Percentiles rank a stretch among this genome's conserved stretches.
Evolutionary conservation across 2,329 filamentous ascomycete genomes (phyloP).

Genomic region (Arachnomyces sp.): DNA sequence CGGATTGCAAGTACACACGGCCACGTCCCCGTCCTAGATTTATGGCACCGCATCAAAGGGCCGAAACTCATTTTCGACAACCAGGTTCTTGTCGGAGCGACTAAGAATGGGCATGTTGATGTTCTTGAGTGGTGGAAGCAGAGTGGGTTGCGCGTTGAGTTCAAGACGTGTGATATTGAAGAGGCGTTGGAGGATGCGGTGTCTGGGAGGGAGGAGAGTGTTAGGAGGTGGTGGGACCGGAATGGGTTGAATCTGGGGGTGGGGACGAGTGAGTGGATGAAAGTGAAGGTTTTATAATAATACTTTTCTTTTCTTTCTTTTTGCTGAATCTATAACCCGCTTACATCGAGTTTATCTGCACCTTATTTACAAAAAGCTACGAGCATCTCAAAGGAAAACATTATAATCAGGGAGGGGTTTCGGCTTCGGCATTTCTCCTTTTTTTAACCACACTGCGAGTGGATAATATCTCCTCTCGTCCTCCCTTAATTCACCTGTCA

Average conservation of each 20-base stretch:
- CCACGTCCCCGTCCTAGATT: slow-evolving; percentile 71
- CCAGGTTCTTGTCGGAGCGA: slow-evolving; percentile 76
- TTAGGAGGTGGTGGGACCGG: slow-evolving; percentile 77
- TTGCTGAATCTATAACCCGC: no score
- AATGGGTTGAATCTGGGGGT: slow-evolving; percentile 76
- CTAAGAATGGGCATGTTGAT: slow-evolving; percentile 72
- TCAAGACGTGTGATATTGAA: slow-evolving; percentile 91
- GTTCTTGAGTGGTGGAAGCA: slow-evolving; percentile 91
- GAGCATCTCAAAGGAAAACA: no score
- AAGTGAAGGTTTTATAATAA: slow-evolving; percentile 58
- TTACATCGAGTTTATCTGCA: no score
- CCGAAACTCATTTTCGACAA: slow-evolving; percentile 74
- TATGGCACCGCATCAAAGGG: slow-evolving; percentile 69
- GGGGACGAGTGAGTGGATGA: slow-evolving; percentile 84
- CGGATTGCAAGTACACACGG: slow-evolving; percentile 79
- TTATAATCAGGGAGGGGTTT: no score
- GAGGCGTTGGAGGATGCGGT: slow-evolving; percentile 87
- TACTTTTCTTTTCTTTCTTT: no score
- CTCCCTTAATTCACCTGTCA: no score
- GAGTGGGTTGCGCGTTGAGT: slow-evolving; percentile 67
- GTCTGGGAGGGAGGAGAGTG: slow-evolving; percentile 59
- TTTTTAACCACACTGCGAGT: no score
- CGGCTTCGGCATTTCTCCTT: no score
- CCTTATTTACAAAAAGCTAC: no score
- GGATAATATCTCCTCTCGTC: no score